Evolutionary conservation across 23 red algal genomes (phyloP).

Genomic region (Gracilaria caudata): DNA sequence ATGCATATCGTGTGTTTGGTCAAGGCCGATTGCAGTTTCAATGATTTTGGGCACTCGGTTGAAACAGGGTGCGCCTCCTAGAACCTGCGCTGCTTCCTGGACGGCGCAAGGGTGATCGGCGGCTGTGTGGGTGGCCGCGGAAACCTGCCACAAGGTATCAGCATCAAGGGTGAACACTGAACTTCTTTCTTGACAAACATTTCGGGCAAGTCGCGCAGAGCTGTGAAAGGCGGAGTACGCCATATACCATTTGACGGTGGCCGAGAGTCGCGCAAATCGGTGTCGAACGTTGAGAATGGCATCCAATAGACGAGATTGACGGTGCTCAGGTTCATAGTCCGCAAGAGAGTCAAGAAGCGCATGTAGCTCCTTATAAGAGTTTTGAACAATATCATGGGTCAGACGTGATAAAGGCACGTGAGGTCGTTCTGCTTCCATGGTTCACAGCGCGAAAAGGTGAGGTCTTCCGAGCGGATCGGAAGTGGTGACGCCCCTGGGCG

Average conservation of each 20-base stretch:
- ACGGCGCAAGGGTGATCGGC: constrained; percentile 47
- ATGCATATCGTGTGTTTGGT: not conserved
- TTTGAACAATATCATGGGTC: constrained; percentile 68
- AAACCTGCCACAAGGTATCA: constrained; percentile 43
- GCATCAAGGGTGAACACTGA: constrained; percentile 35
- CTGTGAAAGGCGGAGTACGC: constrained; percentile 73
- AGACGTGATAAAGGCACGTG: constrained; percentile 57
- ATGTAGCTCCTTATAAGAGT: constrained; percentile 77
- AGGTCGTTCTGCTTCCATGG: constrained; percentile 22
- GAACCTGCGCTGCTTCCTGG: constrained; percentile 53
- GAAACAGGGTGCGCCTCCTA: constrained; percentile 30
- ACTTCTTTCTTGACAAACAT: constrained; percentile 21
- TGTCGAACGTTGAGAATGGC: constrained; percentile 68
- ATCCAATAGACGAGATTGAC: constrained; percentile 61
- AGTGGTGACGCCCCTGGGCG: constrained; percentile 31
- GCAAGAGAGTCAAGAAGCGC: constrained; percentile 69
- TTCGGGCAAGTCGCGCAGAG: constrained; percentile 36
- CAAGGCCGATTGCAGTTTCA: constrained; percentile 41
- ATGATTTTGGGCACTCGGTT: constrained; percentile 35
- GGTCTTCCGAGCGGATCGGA: constrained; percentile 24
- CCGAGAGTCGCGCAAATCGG: constrained; percentile 71
- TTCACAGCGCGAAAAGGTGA: constrained; percentile 9
- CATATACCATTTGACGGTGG: constrained; percentile 70
- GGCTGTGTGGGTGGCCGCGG: constrained; percentile 4
- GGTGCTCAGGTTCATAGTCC: constrained; percentile 50